These are phyloP conservation scores for Wickerhamomyces strasburgensis DNA, from an alignment of 805 yeast genomes.

Conservation along the genomic window DNA sequence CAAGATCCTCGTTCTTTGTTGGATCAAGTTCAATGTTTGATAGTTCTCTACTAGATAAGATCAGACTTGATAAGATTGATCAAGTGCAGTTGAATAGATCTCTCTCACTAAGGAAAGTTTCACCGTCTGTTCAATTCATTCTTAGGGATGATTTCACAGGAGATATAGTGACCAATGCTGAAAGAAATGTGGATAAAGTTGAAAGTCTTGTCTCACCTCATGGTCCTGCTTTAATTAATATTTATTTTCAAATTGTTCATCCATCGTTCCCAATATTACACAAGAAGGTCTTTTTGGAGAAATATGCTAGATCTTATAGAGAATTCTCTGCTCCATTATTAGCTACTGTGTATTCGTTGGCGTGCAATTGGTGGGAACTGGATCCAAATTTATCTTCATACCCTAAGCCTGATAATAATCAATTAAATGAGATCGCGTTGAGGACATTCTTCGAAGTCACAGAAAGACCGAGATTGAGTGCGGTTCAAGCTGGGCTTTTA, in stretches of 20 bases:
- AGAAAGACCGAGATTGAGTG: constrained; percentile 83
- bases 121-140: constrained; percentile 69
- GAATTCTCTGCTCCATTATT: constrained; percentile 88
- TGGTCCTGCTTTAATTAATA: constrained; percentile 74
- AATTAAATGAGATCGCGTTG: constrained; percentile 64
- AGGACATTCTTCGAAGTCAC: constrained; percentile 64
- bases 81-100: constrained; percentile 71
- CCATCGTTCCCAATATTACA: constrained; percentile 91
- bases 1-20: constrained; percentile 82
- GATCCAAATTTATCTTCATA: constrained; percentile 65
- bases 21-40: constrained; percentile 90
- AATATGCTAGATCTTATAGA: constrained; percentile 83
- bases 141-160: constrained; percentile 77
- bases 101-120: constrained; percentile 72
- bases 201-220: constrained; percentile 89
- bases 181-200: constrained; percentile 74
- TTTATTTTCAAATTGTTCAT: constrained; percentile 81
- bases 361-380: constrained; percentile 89
- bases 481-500: constrained; percentile 85
- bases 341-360: constrained; percentile 86
- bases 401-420: constrained; percentile 73
- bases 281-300: constrained; percentile 86
- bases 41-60: constrained; percentile 56
- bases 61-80: constrained; percentile 65
- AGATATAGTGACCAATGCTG: constrained; percentile 61